Evolutionary conservation across 2,329 filamentous ascomycete species (phyloP).

Genomic region (Amphichorda felina): DNA sequence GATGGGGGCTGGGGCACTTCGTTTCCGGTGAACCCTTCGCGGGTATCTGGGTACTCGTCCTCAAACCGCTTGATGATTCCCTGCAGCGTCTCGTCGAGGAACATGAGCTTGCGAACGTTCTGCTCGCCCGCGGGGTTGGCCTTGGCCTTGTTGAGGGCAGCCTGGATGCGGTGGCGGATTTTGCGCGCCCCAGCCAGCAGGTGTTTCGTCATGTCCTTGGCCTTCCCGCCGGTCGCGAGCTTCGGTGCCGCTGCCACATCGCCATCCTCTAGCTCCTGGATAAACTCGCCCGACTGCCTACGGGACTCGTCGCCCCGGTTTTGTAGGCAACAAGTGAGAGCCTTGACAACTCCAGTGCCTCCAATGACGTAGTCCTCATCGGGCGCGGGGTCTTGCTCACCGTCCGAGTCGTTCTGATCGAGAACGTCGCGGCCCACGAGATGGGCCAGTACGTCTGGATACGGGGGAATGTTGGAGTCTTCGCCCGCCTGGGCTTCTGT

Average conservation of each 20-base stretch:
- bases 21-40: slow-evolving; percentile 17
- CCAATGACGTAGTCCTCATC: slow-evolving; percentile 95
- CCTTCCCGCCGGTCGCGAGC: slow-evolving; percentile 41
- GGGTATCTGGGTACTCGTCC: slow-evolving; percentile 87
- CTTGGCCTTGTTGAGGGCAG: slow-evolving; percentile 65
- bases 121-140: slow-evolving; percentile 58
- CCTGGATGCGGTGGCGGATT: slow-evolving; percentile 73
- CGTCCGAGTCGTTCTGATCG: slow-evolving; percentile 35
- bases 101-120: slow-evolving; percentile 71
- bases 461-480: slow-evolving; percentile 25
- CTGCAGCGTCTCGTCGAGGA: slow-evolving; percentile 79
- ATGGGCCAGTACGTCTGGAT: slow-evolving; percentile 73
- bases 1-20: not conserved
- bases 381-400: slow-evolving; percentile 58
- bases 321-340: slow-evolving; percentile 78
- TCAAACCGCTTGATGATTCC: slow-evolving; percentile 94
- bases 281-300: slow-evolving; percentile 37
- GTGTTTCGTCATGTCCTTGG: slow-evolving; percentile 89
- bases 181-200: slow-evolving; percentile 78
- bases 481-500: slow-evolving; percentile 21
- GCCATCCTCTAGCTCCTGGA: slow-evolving; percentile 39
- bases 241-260: slow-evolving; percentile 26
- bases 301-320: slow-evolving; percentile 57
- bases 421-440: slow-evolving; percentile 62
- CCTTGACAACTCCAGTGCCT: slow-evolving; percentile 89